phyloP scores from a whole-genome alignment of 2,329 filamentous ascomycete genomes.

The Zasmidium cellare region DNA sequence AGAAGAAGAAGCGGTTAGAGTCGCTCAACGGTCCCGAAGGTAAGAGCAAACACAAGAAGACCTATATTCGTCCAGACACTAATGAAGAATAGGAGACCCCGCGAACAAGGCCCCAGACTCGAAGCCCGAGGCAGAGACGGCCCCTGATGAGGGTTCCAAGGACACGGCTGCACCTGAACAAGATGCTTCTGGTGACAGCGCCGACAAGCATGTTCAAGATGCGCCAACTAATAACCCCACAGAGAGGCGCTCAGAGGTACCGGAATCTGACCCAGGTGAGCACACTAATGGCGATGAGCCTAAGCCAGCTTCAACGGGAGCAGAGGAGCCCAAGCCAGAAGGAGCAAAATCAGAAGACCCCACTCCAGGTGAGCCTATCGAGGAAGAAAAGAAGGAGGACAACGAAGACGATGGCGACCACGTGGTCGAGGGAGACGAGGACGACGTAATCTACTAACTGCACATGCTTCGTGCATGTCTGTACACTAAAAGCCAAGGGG shows the following conservation, averaged over 20 bases:
- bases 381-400: slow-evolving; percentile 26
- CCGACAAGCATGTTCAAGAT: neutral
- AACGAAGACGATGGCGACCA: slow-evolving; percentile 73
- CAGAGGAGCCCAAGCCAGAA: slow-evolving; percentile 16
- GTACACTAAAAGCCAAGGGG: neutral
- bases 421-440: slow-evolving; percentile 81
- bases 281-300: neutral
- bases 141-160: neutral
- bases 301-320: neutral
- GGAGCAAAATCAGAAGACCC: slow-evolving; percentile 24
- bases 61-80: neutral
- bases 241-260: slow-evolving; percentile 8
- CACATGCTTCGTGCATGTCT: neutral
- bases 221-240: neutral
- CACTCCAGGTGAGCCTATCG: slow-evolving; percentile 8
- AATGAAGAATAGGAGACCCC: neutral
- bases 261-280: slow-evolving; percentile 7
- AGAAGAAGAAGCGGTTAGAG: slow-evolving; percentile 19
- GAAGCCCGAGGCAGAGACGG: neutral
- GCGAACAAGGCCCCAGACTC: neutral
- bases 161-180: neutral
- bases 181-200: slow-evolving; percentile 4
- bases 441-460: slow-evolving; percentile 82
- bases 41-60: slow-evolving; percentile 5
- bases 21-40: slow-evolving; percentile 7